Conservation (phyloP, 2,329 filamentous ascomycete species). For the Pseudocercospora eumusae region DNA sequence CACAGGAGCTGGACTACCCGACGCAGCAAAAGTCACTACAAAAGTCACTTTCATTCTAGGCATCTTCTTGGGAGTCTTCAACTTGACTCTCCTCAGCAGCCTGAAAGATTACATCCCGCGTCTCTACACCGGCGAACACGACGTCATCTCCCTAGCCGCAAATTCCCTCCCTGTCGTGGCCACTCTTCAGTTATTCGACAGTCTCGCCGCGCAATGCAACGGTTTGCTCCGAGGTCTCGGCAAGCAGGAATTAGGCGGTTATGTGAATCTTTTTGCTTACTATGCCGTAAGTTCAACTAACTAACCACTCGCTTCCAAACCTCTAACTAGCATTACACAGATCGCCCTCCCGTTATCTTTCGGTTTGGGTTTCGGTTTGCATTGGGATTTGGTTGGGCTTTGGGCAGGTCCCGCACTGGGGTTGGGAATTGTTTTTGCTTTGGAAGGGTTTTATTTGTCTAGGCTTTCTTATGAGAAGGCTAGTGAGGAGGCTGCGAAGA, state of each 20-base stretch:
- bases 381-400: constrained; percentile 75
- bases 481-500: constrained; percentile 60
- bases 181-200: constrained; percentile 87
- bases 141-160: constrained; percentile 67
- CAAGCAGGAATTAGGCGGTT: constrained; percentile 84
- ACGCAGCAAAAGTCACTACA: constrained; percentile 77
- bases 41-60: constrained; percentile 71
- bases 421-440: constrained; percentile 59
- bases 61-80: constrained; percentile 73
- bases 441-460: constrained; percentile 60
- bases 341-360: constrained; percentile 84
- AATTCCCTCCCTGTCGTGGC: constrained; percentile 76
- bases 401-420: constrained; percentile 70
- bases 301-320: too few relatives aligned
- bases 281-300: constrained; percentile 63
- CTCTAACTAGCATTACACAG: too few relatives aligned
- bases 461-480: constrained; percentile 59
- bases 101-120: constrained; percentile 73
- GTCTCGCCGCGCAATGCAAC: constrained; percentile 74
- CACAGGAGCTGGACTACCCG: constrained; percentile 80
- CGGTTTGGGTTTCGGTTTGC: constrained; percentile 71
- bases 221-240: constrained; percentile 85
- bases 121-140: constrained; percentile 69
- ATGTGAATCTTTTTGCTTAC: constrained; percentile 82
- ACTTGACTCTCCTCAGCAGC: constrained; percentile 67